Evolutionary conservation across 2,329 filamentous ascomycete species (phyloP).

Genomic region (Colletotrichum falcatum): DNA sequence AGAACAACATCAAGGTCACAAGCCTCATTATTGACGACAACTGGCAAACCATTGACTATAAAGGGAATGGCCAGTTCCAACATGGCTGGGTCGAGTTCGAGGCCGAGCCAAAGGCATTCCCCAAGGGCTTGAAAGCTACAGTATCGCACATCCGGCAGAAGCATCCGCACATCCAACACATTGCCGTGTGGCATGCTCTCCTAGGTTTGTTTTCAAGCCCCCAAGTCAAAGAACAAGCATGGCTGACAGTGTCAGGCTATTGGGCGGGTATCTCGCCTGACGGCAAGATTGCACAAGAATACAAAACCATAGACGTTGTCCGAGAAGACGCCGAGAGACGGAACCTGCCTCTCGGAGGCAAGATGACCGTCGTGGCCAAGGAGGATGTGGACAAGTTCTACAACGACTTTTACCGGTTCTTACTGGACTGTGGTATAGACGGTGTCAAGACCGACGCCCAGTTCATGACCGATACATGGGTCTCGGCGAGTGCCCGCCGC

Average conservation of each 20-base stretch:
- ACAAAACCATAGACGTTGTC: conserved; percentile 77
- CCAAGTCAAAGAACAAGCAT: conserved; percentile 44
- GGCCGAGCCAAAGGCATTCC: conserved; percentile 83
- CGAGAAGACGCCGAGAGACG: conserved; percentile 60
- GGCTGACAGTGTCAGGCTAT: conserved; percentile 66
- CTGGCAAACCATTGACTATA: conserved; percentile 82
- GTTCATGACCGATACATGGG: conserved; percentile 85
- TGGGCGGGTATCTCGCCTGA: conserved; percentile 89
- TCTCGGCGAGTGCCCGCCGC: conserved; percentile 75
- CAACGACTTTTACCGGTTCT: conserved; percentile 89
- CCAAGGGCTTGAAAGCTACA: conserved; percentile 79
- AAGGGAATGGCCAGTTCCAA: conserved; percentile 64
- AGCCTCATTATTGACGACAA: conserved; percentile 97
- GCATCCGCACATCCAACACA: conserved; percentile 80
- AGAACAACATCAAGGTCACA: conserved; percentile 80
- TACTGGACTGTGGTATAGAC: conserved; percentile 80
- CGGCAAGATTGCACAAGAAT: conserved; percentile 79
- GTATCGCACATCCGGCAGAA: conserved; percentile 75
- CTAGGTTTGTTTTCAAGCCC: conserved; percentile 51
- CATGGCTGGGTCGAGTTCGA: conserved; percentile 86
- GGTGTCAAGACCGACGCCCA: conserved; percentile 95
- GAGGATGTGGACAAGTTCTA: conserved; percentile 84
- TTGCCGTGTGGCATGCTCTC: conserved; percentile 95
- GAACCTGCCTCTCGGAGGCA: conserved; percentile 67
- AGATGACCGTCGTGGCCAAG: conserved; percentile 78